phyloP scores from a whole-genome alignment of 2,329 filamentous ascomycete species.

The Neurospora sp. region DNA sequence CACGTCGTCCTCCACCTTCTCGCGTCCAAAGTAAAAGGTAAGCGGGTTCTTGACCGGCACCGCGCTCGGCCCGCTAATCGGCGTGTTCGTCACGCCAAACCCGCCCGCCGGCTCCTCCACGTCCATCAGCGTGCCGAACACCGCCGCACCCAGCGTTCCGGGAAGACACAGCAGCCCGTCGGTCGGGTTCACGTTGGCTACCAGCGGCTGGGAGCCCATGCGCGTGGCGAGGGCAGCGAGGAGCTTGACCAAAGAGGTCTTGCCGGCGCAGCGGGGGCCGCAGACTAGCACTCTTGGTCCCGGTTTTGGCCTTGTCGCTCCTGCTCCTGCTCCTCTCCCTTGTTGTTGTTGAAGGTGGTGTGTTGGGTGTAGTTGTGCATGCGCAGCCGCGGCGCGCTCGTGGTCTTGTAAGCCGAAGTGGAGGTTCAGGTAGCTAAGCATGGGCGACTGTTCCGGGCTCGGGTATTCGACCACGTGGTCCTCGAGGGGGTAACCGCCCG shows the following conservation, averaged over 20 bases:
- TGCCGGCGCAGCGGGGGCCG: conserved; percentile 69
- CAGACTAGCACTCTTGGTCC: conserved; percentile 72
- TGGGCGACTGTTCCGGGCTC: conserved; percentile 68
- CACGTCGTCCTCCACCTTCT: conserved; percentile 61
- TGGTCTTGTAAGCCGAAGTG: conserved; percentile 77
- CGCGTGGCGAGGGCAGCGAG: conserved; percentile 73
- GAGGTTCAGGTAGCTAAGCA: conserved; percentile 71
- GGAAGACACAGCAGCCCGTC: conserved; percentile 72
- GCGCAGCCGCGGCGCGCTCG: conserved; percentile 49
- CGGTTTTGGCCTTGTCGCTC: conserved; percentile 28
- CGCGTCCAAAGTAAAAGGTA: conserved; percentile 78
- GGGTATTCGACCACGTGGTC: conserved; percentile 51
- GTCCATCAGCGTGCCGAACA: conserved; percentile 80
- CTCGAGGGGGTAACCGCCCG: conserved; percentile 39
- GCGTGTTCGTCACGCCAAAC: conserved; percentile 88
- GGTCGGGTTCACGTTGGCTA: conserved; percentile 75
- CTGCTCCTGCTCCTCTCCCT: conserved; percentile 18
- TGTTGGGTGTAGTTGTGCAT: conserved; percentile 8
- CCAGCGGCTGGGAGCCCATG: conserved; percentile 62
- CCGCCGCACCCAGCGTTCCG: conserved; percentile 76
- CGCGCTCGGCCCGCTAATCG: conserved; percentile 79
- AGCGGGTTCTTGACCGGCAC: conserved; percentile 88
- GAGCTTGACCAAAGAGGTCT: conserved; percentile 71
- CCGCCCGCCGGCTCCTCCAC: conserved; percentile 68
- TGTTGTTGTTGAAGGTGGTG: conserved; percentile 10